These are phyloP conservation scores for Phlyctochytrium bullatum DNA, from an alignment of 192 early-diverging fungal genomes.

Conservation along the genomic window DNA sequence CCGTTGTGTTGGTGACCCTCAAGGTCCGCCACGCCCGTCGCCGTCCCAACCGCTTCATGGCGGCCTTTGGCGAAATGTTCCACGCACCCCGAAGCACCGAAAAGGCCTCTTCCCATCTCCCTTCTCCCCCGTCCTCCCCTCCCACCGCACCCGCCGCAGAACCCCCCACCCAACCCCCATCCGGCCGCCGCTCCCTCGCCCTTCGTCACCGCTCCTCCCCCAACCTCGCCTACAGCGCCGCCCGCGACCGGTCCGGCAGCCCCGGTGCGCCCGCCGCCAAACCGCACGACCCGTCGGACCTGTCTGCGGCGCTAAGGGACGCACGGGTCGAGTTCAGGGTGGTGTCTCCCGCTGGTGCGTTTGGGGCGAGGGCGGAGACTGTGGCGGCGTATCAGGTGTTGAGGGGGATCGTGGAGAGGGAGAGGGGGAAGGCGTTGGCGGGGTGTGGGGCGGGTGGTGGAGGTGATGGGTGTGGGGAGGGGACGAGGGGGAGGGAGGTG, in stretches of 20 bases:
- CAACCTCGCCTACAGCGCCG: not conserved
- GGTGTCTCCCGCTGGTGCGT: not conserved
- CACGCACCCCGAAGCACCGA: not conserved
- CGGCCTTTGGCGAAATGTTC: not conserved
- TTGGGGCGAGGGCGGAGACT: not conserved
- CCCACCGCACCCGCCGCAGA: not conserved
- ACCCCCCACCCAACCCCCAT: not conserved
- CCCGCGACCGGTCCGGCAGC: not conserved
- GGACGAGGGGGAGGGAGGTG: not conserved
- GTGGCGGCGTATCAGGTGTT: conserved; percentile 2
- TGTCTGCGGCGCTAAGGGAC: not conserved
- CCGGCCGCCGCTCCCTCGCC: not conserved
- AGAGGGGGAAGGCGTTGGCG: not conserved
- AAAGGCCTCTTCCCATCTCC: no score
- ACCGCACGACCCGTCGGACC: not conserved
- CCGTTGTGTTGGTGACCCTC: not conserved
- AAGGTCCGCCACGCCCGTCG: not conserved
- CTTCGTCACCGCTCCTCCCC: not conserved
- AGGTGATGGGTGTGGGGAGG: not conserved
- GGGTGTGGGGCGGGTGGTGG: not conserved
- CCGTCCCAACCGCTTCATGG: not conserved
- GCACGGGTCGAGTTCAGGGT: not conserved
- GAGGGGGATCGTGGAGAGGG: not conserved
- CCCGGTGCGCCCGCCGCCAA: not conserved
- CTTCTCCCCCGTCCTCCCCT: not conserved